Conservation (phyloP, 169 alveolate genomes). For the Plasmodium inui region DNA sequence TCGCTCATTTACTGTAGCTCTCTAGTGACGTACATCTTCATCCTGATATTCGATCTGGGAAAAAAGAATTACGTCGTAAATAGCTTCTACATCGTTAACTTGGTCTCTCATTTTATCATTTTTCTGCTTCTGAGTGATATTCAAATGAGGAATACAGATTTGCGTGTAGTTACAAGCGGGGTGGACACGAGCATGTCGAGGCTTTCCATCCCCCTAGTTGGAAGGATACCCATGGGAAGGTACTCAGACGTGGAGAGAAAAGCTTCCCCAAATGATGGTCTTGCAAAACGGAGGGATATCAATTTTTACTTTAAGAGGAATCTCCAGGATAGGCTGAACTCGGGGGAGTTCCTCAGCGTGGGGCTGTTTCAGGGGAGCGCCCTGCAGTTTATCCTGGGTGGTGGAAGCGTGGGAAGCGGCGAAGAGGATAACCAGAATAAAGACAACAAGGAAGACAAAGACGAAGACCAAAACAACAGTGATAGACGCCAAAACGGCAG, state of each 20-base stretch:
- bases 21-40: constrained; percentile 37
- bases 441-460: not conserved
- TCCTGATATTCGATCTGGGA: constrained; percentile 38
- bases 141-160: constrained; percentile 23
- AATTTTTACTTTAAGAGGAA: constrained; percentile 17
- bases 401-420: not conserved
- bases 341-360: not conserved
- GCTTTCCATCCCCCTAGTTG: not conserved
- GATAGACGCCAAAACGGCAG: not conserved
- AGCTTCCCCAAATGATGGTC: not conserved
- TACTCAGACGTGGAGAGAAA: too few relatives aligned
- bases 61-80: constrained; percentile 46
- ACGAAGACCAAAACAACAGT: not conserved
- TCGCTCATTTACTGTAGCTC: constrained; percentile 56
- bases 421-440: not conserved
- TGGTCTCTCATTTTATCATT: constrained; percentile 46
- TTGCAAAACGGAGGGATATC: not conserved
- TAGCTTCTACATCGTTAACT: constrained; percentile 18
- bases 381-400: not conserved
- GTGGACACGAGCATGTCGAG: not conserved
- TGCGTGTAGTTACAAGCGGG: not conserved
- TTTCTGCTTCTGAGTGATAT: constrained; percentile 36
- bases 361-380: not conserved
- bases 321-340: not conserved
- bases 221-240: not conserved